Percentiles rank a stretch among this genome's conserved stretches.
These are phyloP conservation scores for Penicillium nucicola DNA, from an alignment of 495 filamentous ascomycete genomes.

Conservation along the genomic window DNA sequence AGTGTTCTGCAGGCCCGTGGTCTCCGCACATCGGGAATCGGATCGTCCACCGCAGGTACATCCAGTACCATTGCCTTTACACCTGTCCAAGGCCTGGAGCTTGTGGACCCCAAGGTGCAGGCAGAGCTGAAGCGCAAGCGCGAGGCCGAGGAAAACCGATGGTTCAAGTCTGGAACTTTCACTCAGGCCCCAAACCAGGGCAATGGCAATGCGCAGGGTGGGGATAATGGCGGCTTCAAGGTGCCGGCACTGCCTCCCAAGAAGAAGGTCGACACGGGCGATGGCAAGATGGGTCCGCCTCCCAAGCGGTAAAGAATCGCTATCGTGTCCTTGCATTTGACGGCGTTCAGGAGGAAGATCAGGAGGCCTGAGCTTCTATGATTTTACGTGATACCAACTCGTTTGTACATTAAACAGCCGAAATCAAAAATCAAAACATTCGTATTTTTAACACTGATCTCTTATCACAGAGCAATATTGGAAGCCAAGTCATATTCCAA, in stretches of 20 bases:
- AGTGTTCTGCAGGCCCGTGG: slow-evolving; percentile 71
- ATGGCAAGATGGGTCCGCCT: slow-evolving; percentile 44
- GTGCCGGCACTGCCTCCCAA: slow-evolving; percentile 46
- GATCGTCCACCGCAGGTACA: slow-evolving; percentile 65
- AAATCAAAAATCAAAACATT: background rate
- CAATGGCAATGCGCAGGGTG: slow-evolving; percentile 19
- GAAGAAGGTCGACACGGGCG: slow-evolving; percentile 43
- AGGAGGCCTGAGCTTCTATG: slow-evolving; percentile 3
- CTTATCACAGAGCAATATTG: too few relatives aligned
- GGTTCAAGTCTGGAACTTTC: slow-evolving; percentile 95
- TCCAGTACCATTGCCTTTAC: slow-evolving; percentile 89
- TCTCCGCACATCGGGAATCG: slow-evolving; percentile 72
- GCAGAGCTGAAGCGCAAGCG: slow-evolving; percentile 78
- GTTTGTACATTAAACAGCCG: slow-evolving; percentile 13
- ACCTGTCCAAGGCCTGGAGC: slow-evolving; percentile 89
- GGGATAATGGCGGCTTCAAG: slow-evolving; percentile 47
- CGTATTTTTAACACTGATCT: background rate
- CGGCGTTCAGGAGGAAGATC: slow-evolving; percentile 14
- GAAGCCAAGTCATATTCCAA: too few relatives aligned
- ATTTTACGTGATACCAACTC: slow-evolving; percentile 20
- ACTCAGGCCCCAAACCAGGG: slow-evolving; percentile 72
- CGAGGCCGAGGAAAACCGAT: slow-evolving; percentile 90
- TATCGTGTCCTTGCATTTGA: slow-evolving; percentile 15
- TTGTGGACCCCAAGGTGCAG: slow-evolving; percentile 90
- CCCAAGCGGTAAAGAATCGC: slow-evolving; percentile 28